Evolutionary conservation across 1,284 basidiomycete species (phyloP).

Genomic region (Wolfiporia cocos): DNA sequence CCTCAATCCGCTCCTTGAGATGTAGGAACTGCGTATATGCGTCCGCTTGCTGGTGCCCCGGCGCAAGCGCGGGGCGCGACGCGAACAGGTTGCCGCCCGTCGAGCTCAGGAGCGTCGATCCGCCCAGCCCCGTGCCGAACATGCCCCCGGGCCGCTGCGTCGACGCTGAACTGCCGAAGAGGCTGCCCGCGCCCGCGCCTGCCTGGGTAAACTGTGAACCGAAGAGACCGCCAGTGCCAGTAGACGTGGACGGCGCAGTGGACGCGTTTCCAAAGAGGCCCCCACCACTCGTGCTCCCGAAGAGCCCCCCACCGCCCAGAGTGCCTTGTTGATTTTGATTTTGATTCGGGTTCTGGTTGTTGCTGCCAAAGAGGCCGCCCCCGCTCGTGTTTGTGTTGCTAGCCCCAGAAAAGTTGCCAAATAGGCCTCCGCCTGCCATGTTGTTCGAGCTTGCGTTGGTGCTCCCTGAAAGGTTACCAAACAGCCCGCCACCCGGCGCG

Average conservation of each 20-base stretch:
- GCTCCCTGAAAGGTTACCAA: slow-evolving; percentile 5
- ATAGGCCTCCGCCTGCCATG: neutral
- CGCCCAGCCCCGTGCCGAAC: slow-evolving; percentile 26
- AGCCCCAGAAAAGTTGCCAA: neutral
- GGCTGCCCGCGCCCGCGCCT: slow-evolving; percentile 14
- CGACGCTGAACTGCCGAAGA: slow-evolving; percentile 23
- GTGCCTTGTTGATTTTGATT: too few species aligned
- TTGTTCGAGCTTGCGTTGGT: neutral
- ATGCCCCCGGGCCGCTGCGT: slow-evolving; percentile 23
- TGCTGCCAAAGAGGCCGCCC: neutral
- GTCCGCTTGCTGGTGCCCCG: slow-evolving; percentile 47
- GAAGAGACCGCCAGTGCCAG: slow-evolving; percentile 16
- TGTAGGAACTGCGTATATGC: slow-evolving; percentile 54
- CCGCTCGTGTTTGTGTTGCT: neutral
- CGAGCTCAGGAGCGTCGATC: slow-evolving; percentile 22
- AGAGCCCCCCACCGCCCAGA: slow-evolving; percentile 19
- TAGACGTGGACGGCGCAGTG: slow-evolving; percentile 6
- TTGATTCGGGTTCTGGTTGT: neutral
- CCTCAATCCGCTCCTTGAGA: slow-evolving; percentile 59
- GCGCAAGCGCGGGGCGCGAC: slow-evolving; percentile 21
- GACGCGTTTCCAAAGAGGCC: slow-evolving; percentile 24
- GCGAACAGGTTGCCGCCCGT: slow-evolving; percentile 25
- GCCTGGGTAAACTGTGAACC: slow-evolving; percentile 11
- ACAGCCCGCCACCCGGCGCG: slow-evolving; percentile 21
- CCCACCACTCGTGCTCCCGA: slow-evolving; percentile 4